phyloP scores from a whole-genome alignment of 2,329 filamentous ascomycete genomes.

The Penicillium crustosum region DNA sequence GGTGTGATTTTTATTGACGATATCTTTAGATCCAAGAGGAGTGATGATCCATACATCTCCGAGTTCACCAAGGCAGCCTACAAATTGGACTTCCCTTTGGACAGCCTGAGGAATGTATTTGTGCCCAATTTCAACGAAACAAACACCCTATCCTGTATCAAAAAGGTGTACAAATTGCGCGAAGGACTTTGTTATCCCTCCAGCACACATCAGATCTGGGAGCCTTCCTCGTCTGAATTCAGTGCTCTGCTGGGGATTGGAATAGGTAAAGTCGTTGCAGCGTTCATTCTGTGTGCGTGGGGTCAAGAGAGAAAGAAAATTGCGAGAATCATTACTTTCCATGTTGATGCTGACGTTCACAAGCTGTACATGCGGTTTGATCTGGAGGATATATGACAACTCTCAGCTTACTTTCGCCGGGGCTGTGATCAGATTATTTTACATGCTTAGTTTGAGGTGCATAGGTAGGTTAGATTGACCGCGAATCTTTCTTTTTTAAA shows the following conservation, averaged over 20 bases:
- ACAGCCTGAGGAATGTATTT: constrained; percentile 1
- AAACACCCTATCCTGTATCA: neutral
- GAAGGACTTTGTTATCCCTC: neutral
- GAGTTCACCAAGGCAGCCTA: constrained; percentile 10
- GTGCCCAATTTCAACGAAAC: neutral
- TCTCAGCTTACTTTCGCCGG: neutral
- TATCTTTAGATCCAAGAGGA: neutral
- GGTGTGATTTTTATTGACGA: constrained; percentile 8
- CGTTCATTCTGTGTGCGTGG: neutral
- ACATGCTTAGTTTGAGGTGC: neutral
- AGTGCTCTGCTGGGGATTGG: neutral
- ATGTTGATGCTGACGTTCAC: neutral
- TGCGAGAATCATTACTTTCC: neutral
- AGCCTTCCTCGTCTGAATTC: neutral
- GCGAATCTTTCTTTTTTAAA: neutral
- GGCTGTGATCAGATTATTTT: neutral
- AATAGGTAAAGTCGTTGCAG: neutral
- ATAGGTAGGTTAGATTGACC: neutral
- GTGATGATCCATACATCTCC: neutral
- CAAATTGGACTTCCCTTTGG: neutral
- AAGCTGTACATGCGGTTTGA: constrained; percentile 8
- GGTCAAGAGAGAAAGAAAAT: constrained; percentile 1
- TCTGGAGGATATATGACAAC: neutral
- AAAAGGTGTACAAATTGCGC: neutral
- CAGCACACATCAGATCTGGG: neutral